Evolutionary conservation across 805 yeast species (phyloP), one percentile per base, ranked within the genome.

Genomic region (Kregervanrija pseudodelftensis): DNA sequence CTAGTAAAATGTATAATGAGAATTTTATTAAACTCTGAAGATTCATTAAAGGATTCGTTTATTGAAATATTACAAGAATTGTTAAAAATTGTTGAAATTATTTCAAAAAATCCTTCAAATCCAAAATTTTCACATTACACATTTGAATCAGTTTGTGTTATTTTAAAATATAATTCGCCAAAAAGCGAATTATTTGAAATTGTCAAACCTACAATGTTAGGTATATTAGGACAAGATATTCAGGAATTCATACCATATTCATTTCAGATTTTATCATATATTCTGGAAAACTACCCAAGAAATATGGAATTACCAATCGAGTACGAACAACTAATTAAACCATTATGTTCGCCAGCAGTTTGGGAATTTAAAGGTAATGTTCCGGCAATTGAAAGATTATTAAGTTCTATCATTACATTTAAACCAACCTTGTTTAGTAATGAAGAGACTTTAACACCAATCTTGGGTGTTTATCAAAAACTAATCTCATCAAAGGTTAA

Each of bases 401-500:
- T 93, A 35, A 74, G 79, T 44, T 80, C 87, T 7, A 80, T 91
- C 15, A 65, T 84, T 32, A 63, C 63, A 38, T 78, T 74, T 39
- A 73, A 73, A 41, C 68, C 76, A 2, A 40, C 57, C 2, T 57
- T 64, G 1, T 74, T 76, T 49, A 64, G 66, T 4, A 51, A 57
- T 14, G 56, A 57, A 16, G 65, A 69, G 51, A 56, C 67, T 9
- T 65, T 80, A n/a, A 76, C 85, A 33, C 95, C 97, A 3, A 76
- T 93, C 30, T 69, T 93, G 36, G 99, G 99, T 35, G 95, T 93
- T n/a, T 95, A 87, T 71, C 99, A 95, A 67, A 88, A 90, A 61
- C 70, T 93, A 52, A 79, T 93, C 42, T 80, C 96, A 1, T 87
- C 97, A 0, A 85, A 83, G 52, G 74, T 79, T 12, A 83, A 88